A percentile compares a stretch with the other conserved stretches of the same genome.
These are phyloP conservation scores for Pseudogymnoascus sp. DNA, from an alignment of 2,329 filamentous ascomycete genomes.

Conservation along the genomic window DNA sequence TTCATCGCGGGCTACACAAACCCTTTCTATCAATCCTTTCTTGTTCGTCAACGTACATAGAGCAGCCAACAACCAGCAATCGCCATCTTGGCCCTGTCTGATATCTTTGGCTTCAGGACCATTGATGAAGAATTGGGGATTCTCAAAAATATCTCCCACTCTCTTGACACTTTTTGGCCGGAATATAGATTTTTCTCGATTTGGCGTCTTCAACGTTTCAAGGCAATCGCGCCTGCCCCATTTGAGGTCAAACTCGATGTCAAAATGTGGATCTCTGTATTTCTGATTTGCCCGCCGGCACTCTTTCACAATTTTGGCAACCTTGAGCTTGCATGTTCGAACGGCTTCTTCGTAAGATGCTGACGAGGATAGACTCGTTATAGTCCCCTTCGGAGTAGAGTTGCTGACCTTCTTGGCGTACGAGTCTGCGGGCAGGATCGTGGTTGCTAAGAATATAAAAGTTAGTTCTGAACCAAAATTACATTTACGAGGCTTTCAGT, in stretches of 20 bases:
- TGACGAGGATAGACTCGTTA: slow-evolving; percentile 48
- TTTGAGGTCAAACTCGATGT: slow-evolving; percentile 72
- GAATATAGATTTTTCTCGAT: slow-evolving; percentile 12
- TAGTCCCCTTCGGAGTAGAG: slow-evolving; percentile 45
- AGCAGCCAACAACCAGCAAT: slow-evolving; percentile 82
- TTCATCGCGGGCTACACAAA: slow-evolving; percentile 69
- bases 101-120: slow-evolving; percentile 72
- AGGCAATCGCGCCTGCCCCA: slow-evolving; percentile 43
- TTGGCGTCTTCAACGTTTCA: slow-evolving; percentile 28
- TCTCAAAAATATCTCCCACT: slow-evolving; percentile 68
- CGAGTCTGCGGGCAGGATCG: slow-evolving; percentile 60
- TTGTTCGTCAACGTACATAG: slow-evolving; percentile 71
- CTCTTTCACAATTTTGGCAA: slow-evolving; percentile 52
- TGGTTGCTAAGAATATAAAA: slow-evolving; percentile 44
- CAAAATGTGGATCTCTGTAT: slow-evolving; percentile 80
- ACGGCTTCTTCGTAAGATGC: slow-evolving; percentile 67
- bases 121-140: slow-evolving; percentile 70
- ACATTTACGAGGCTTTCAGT: background rate
- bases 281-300: slow-evolving; percentile 75
- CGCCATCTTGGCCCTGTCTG: slow-evolving; percentile 67
- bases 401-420: slow-evolving; percentile 55
- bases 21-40: slow-evolving; percentile 58
- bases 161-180: slow-evolving; percentile 68
- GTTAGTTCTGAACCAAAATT: background rate
- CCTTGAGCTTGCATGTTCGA: slow-evolving; percentile 59